Conservation (phyloP, 306 rosid species). For the Cucurbita maxima region DNA sequence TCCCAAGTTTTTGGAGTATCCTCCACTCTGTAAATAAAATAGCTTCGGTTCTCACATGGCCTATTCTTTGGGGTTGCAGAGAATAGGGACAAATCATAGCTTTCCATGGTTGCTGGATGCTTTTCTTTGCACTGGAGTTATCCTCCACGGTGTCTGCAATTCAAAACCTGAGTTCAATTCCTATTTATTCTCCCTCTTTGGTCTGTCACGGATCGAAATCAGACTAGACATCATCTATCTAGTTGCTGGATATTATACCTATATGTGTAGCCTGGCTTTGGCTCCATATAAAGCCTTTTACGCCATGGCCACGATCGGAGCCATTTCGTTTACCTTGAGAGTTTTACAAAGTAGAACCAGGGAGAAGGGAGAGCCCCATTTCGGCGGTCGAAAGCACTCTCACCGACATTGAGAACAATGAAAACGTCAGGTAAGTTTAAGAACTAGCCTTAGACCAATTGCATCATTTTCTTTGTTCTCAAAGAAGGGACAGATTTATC, state of each 20-base stretch:
- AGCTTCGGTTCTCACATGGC: neutral
- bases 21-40: neutral
- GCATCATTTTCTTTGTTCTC: neutral
- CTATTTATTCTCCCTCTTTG: slow-evolving; percentile 30
- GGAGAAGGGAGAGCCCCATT: slow-evolving; percentile 37
- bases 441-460: neutral
- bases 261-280: slow-evolving; percentile 55
- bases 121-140: slow-evolving; percentile 55
- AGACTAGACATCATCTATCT: slow-evolving; percentile 45
- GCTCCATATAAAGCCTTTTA: slow-evolving; percentile 58
- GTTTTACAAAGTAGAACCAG: slow-evolving; percentile 28
- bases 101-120: slow-evolving; percentile 83
- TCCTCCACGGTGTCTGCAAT: slow-evolving; percentile 70
- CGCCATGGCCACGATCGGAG: slow-evolving; percentile 60
- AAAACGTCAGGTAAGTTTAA: neutral
- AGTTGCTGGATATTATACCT: slow-evolving; percentile 63
- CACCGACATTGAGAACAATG: slow-evolving; percentile 43
- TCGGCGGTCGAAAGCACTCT: slow-evolving; percentile 55
- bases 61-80: slow-evolving; percentile 34
- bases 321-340: slow-evolving; percentile 38
- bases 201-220: slow-evolving; percentile 32
- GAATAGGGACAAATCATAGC: slow-evolving; percentile 56
- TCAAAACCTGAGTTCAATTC: slow-evolving; percentile 63
- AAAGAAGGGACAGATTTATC: neutral
- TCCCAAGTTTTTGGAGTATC: neutral